Evolutionary conservation across 2,329 filamentous ascomycete species (phyloP).

Genomic region (Aspergillus alliaceus): DNA sequence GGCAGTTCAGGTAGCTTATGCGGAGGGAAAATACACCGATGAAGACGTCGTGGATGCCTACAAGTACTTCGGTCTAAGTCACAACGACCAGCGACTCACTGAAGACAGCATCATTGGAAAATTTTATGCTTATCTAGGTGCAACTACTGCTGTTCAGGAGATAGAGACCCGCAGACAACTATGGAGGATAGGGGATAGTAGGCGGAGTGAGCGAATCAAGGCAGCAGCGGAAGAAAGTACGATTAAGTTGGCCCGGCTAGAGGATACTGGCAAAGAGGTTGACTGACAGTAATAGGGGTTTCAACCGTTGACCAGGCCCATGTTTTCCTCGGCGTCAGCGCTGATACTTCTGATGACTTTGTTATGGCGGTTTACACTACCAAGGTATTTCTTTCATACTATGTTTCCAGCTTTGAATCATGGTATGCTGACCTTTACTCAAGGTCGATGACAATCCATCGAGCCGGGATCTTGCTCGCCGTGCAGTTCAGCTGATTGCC

Average conservation of each 20-base stretch:
- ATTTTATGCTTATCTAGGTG: conserved; percentile 60
- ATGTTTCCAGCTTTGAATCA: background rate
- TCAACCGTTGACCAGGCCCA: conserved; percentile 66
- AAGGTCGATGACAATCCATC: conserved; percentile 54
- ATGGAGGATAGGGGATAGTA: conserved; percentile 59
- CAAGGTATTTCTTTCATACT: conserved; percentile 45
- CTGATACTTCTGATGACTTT: conserved; percentile 55
- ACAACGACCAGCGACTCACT: conserved; percentile 45
- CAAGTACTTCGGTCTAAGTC: conserved; percentile 56
- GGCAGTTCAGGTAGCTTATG: conserved; percentile 59
- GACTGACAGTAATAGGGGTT: conserved; percentile 40
- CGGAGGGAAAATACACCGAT: conserved; percentile 57
- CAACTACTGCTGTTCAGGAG: conserved; percentile 51
- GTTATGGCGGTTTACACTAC: conserved; percentile 57
- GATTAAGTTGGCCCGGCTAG: conserved; percentile 6
- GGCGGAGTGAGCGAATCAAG: conserved; percentile 59
- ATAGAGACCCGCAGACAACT: conserved; percentile 58
- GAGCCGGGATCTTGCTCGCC: conserved; percentile 51
- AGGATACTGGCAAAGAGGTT: background rate
- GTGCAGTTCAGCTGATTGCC: conserved; percentile 61
- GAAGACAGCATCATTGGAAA: conserved; percentile 63
- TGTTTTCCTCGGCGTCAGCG: conserved; percentile 57
- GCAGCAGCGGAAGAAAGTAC: conserved; percentile 57
- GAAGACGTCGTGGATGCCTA: conserved; percentile 61
- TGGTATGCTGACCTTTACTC: conserved; percentile 5